phyloP scores from a whole-genome alignment of 192 early-diverging fungal species.

The Entomortierella lignicola region DNA sequence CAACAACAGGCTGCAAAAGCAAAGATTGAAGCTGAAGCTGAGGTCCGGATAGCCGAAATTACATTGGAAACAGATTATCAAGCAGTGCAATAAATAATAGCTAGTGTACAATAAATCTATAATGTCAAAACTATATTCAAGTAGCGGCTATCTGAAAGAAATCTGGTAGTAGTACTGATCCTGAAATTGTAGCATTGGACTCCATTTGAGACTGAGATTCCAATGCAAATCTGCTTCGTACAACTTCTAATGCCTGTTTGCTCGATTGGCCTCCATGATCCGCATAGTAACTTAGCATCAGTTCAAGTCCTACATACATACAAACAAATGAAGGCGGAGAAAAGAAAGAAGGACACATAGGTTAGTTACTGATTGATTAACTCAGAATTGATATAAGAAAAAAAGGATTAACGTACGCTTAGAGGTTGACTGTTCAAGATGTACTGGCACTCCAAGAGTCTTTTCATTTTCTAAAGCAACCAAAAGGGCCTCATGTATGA shows the following conservation, averaged over 20 bases:
- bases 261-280: conserved; percentile 27
- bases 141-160: conserved; percentile 26
- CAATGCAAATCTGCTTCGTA: conserved; percentile 1
- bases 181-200: neutral
- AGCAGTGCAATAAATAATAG: conserved; percentile 3
- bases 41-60: too few species aligned
- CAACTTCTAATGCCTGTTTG: conserved; percentile 10
- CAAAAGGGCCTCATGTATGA: conserved; percentile 21
- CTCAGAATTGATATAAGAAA: neutral
- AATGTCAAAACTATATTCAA: neutral
- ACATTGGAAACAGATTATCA: neutral
- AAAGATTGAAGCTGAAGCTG: conserved; percentile 22
- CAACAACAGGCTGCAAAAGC: conserved; percentile 21
- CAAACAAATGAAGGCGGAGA: too few species aligned
- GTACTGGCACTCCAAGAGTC: conserved; percentile 14
- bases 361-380: too few species aligned
- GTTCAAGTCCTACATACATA: conserved; percentile 22
- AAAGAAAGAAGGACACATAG: too few species aligned
- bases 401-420: conserved; percentile 7
- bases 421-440: conserved; percentile 2
- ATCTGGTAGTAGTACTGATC: conserved; percentile 8
- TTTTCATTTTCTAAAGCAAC: conserved; percentile 11
- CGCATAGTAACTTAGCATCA: conserved; percentile 35
- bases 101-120: neutral
- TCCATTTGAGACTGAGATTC: neutral